Conservation (phyloP, 176 grass and related monocot species). For the Panicum miliaceum region DNA sequence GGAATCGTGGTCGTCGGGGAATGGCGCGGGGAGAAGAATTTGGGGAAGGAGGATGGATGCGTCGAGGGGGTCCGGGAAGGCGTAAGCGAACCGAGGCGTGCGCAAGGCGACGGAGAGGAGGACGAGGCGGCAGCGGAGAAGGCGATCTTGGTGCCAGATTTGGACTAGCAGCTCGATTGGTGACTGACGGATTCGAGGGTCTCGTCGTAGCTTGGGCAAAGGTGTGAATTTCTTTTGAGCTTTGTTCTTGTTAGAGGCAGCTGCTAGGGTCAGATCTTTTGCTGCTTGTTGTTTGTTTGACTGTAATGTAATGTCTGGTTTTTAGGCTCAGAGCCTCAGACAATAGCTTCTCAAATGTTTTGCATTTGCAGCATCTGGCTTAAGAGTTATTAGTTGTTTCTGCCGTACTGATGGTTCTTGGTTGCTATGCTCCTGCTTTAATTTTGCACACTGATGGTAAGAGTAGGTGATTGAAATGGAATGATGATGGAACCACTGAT, state of each 20-base stretch:
- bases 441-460: too few species aligned
- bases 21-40: background rate
- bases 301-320: slow-evolving; percentile 3
- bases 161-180: slow-evolving; percentile 37
- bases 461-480: too few species aligned
- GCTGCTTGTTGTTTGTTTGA: background rate
- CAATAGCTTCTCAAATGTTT: background rate
- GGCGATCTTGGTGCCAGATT: slow-evolving; percentile 36
- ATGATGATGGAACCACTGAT: too few species aligned
- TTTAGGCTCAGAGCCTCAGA: slow-evolving; percentile 12
- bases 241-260: too few species aligned
- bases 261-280: background rate
- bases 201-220: background rate
- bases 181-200: too few species aligned
- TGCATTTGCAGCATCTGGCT: too few species aligned
- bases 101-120: background rate
- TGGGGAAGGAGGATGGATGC: slow-evolving; percentile 36
- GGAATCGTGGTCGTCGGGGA: slow-evolving; percentile 41
- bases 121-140: slow-evolving; percentile 10
- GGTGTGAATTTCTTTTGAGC: background rate
- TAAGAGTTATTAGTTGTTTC: too few species aligned
- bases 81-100: background rate
- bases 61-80: slow-evolving; percentile 32
- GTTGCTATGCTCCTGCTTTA: too few species aligned
- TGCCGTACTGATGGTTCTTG: too few species aligned